Base-by-base conservation (phyloP, 169 alveolate genomes). In the Cryptosporidium sp. region DNA sequence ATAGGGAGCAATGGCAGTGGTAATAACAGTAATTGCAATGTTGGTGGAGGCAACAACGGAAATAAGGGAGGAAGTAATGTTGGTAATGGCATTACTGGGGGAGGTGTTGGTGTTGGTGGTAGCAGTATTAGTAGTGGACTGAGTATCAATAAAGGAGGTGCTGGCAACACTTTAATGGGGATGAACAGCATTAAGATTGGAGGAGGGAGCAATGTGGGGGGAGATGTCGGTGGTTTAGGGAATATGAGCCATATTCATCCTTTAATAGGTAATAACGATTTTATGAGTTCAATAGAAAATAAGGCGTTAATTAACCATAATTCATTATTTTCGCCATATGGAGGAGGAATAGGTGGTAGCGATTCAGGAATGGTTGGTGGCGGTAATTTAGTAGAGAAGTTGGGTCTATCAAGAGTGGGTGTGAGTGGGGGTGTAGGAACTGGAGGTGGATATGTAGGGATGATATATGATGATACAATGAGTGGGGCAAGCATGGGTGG, bases 301-400 rank as follows among this genome's bases (percentile, higher is more conserved):
- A 71, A 71, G 21, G 43, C 26, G 12, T 14, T 71, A n/a, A 45
- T 23, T 14, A 21, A 71, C 12, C 58, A 39, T 16, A 71, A 71
- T n/a, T 71, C 85, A 23, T 14, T 71, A 45, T 71, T 71, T 31
- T 52, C 85, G 2, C n/a, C 80, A 16, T 69, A 69, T 69, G 69
- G 85, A 4, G 39, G 50, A 1, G 59, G 51, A 16, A 0, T 39
- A 6, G 45, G 48, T 8, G 16, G 48, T 41, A 16, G 23, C 14
- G 55, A 48, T 14, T 48, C 55, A 2, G 21, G 55, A 12, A 14
- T 48, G n/a, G 69, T 29, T 52, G 43, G 12, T 16, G 67, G 23
- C 3, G 43, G 35, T 33, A 71, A 71, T 35, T 45, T 71, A 21
- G 85, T 23, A 5, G 85, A 71, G 59, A 71, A 71, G 59, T 51